These are phyloP conservation scores for Xylaria grammica DNA, from an alignment of 495 filamentous ascomycete genomes.

Conservation along the genomic window DNA sequence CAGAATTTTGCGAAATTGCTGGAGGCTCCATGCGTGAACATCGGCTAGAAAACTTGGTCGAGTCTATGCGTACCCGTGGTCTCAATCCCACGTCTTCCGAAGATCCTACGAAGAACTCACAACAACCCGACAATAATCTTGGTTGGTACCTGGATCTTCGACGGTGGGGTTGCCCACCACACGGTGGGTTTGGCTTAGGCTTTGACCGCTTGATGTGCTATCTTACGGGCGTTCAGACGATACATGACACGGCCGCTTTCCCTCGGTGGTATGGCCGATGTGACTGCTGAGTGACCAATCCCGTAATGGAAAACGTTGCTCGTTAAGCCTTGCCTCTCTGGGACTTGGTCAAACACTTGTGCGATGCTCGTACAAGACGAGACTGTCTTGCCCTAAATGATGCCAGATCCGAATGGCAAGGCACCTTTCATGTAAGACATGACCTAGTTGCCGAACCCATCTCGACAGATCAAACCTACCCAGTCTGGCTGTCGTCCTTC, in stretches of 20 bases:
- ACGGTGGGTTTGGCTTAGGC: slow-evolving; percentile 93
- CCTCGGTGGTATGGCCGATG: slow-evolving; percentile 90
- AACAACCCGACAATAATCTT: slow-evolving; percentile 56
- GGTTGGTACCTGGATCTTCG: slow-evolving; percentile 96
- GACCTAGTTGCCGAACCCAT: not conserved
- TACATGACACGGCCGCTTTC: slow-evolving; percentile 87
- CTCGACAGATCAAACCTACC: not conserved
- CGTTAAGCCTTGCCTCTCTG: slow-evolving; percentile 47
- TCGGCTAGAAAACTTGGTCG: slow-evolving; percentile 69
- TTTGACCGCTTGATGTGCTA: slow-evolving; percentile 91
- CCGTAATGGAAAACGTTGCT: slow-evolving; percentile 40
- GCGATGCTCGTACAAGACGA: slow-evolving; percentile 32
- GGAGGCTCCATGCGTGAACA: slow-evolving; percentile 96
- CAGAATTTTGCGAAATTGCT: slow-evolving; percentile 85
- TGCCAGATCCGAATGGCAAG: slow-evolving; percentile 31
- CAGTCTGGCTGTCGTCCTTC: not conserved
- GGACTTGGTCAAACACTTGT: slow-evolving; percentile 35
- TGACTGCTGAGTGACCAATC: slow-evolving; percentile 68
- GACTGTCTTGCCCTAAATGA: slow-evolving; percentile 26
- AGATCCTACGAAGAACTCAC: slow-evolving; percentile 3
- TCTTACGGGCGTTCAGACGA: slow-evolving; percentile 79
- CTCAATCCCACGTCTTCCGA: slow-evolving; percentile 23
- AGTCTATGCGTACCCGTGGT: slow-evolving; percentile 73
- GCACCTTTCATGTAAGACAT: slow-evolving; percentile 23
- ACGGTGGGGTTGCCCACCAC: slow-evolving; percentile 91